Conservation (phyloP, 2,329 filamentous ascomycete genomes). For the Aspergillus aculeatinus region DNA sequence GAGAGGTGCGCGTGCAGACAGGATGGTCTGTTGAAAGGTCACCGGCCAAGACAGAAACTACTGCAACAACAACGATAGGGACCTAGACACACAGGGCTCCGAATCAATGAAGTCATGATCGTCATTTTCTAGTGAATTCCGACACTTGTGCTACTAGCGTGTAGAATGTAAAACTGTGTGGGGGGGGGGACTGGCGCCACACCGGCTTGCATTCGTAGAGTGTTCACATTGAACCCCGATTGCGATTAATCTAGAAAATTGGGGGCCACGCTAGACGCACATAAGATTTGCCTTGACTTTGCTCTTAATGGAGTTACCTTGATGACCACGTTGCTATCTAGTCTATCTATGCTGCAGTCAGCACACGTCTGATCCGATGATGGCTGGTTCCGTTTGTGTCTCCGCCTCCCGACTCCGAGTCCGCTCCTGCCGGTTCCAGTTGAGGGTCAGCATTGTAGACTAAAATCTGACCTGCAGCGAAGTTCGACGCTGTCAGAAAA, state of each 20-base stretch:
- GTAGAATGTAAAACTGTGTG: neutral
- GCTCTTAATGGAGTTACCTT: too few species aligned
- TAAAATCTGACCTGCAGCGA: conserved; percentile 11
- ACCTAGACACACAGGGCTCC: neutral
- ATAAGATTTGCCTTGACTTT: too few species aligned
- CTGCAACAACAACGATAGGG: neutral
- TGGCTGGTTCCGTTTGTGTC: neutral
- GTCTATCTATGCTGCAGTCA: neutral
- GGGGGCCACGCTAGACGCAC: neutral
- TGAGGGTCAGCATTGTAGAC: neutral
- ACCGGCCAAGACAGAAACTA: neutral
- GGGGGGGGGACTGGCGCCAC: neutral
- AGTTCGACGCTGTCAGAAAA: neutral
- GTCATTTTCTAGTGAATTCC: neutral
- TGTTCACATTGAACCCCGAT: neutral
- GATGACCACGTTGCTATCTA: too few species aligned
- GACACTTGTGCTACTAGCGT: neutral
- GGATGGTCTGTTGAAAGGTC: conserved; percentile 9
- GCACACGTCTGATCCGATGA: neutral
- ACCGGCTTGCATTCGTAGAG: neutral
- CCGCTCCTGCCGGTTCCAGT: neutral
- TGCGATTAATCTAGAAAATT: neutral
- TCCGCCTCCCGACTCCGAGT: neutral
- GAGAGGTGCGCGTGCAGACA: conserved; percentile 10
- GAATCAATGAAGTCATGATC: neutral